Evolutionary conservation across 2,329 filamentous ascomycete genomes (phyloP), one percentile per base, ranked within the genome.

Genomic region (Epichloe hybrida): DNA sequence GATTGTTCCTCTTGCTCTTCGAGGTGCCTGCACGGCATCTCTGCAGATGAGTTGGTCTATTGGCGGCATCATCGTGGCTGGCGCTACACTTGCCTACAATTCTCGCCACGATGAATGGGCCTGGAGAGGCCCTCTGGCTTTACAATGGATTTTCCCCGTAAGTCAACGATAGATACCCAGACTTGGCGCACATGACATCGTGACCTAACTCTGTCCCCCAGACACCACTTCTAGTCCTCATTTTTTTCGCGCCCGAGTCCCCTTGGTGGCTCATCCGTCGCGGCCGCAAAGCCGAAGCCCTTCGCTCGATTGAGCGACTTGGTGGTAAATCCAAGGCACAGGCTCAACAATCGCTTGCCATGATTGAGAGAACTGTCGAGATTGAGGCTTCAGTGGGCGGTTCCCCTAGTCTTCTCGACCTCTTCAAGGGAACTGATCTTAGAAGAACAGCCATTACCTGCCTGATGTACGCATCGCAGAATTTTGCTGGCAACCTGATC

Each of bases 11-110:
- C 68, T 82, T 38, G 64, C 66, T 56, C 67, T 82, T 42, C 68
- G 79, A 61, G 79, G 73, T 51, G 73, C 76, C 42, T 71, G 69
- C 13, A 81, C 79, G 2, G 74, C 77, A 58, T 81, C 76, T 67
- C 57, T 81, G 61, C 78, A 82, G 61, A 81, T 82, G 78, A 77
- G 76, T 66, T 82, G 79, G 79, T 74, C 77, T 4, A 76, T 82
- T 56, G 79, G 79, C 13, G 64, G 68, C 20, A 81, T 82, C 59
- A 77, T 82, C 41, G 78, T 81, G 37, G 72, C 69, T 23, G 78
- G 62, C 44, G 71, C 76, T 50, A 75, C 74, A 20, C 80, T 74
- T 58, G 59, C 63, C 49, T 80, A 75, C 68, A 73, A 79, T 55
- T 61, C 57, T 40, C 58, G 56, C 23, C 0, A 44, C 4, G 57